A percentile compares a stretch with the other conserved stretches of the same genome.
phyloP scores from a whole-genome alignment of 805 yeast genomes.

The Yarrowia keelungensis region DNA sequence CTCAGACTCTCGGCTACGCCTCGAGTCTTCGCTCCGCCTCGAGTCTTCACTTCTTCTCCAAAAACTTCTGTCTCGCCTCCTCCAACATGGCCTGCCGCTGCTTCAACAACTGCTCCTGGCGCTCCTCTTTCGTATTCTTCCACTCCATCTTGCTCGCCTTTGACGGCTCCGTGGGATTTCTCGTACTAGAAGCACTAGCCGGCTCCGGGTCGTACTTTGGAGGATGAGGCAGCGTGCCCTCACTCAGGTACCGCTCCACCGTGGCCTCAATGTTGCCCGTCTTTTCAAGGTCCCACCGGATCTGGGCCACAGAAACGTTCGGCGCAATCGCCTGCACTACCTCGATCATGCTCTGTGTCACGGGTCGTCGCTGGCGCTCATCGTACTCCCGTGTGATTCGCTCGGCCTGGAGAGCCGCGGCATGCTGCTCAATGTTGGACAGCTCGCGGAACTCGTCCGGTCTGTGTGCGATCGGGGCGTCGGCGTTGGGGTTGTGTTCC shows the following conservation, averaged over 20 bases:
- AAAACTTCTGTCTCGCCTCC: constrained; percentile 66
- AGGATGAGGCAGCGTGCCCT: constrained; percentile 60
- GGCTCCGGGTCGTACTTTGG: constrained; percentile 41
- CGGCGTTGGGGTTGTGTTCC: constrained; percentile 10
- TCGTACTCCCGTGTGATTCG: constrained; percentile 20
- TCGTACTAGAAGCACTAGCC: constrained; percentile 26
- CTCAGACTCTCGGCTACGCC: too few relatives aligned
- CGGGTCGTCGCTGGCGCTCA: constrained; percentile 25
- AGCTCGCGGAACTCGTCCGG: constrained; percentile 30
- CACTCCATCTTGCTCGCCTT: constrained; percentile 48
- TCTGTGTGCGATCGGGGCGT: constrained; percentile 29
- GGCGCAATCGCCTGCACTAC: constrained; percentile 88
- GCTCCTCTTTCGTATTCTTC: constrained; percentile 55
- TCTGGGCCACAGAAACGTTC: constrained; percentile 68
- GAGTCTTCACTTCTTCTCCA: constrained; percentile 4
- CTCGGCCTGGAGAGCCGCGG: constrained; percentile 28
- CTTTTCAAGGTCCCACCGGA: constrained; percentile 71
- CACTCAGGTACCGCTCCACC: constrained; percentile 70
- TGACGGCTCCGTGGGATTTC: constrained; percentile 38
- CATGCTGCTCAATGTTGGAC: constrained; percentile 24
- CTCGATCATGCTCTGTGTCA: constrained; percentile 67
- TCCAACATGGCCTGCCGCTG: constrained; percentile 65
- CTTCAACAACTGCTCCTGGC: constrained; percentile 55
- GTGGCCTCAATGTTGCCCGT: constrained; percentile 78
- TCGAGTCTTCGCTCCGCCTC: too few relatives aligned